Conservation (phyloP, 2,329 filamentous ascomycete species). For the Fusarium transvaalense region DNA sequence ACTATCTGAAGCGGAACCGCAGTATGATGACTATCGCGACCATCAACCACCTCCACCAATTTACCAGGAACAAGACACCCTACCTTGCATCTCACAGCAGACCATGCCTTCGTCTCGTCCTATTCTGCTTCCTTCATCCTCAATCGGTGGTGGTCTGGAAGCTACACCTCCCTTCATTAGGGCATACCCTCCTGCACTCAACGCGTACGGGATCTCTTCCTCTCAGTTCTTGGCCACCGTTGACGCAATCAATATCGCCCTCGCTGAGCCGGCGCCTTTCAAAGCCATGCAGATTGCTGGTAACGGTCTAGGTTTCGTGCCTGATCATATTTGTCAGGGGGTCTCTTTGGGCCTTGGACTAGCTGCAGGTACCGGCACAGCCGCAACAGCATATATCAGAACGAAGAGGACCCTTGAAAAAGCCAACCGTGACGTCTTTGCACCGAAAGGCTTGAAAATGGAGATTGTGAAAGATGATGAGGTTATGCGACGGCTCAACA, state of each 20-base stretch:
- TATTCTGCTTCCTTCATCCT: conserved; percentile 17
- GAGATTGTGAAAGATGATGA: conserved; percentile 19
- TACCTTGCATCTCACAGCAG: background rate
- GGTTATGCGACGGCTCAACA: conserved; percentile 11
- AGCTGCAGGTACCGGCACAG: conserved; percentile 15
- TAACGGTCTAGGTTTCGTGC: conserved; percentile 15
- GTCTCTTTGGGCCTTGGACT: conserved; percentile 10
- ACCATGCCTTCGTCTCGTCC: background rate
- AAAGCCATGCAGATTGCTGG: conserved; percentile 14
- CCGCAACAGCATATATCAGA: conserved; percentile 18
- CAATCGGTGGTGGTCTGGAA: conserved; percentile 7
- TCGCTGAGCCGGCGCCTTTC: conserved; percentile 9
- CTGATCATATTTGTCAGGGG: conserved; percentile 12
- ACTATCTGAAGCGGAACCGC: background rate
- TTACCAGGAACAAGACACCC: background rate
- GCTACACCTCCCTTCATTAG: conserved; percentile 18
- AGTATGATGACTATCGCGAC: background rate
- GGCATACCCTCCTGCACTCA: conserved; percentile 19
- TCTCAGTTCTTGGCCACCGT: conserved; percentile 1
- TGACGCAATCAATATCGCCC: conserved; percentile 6
- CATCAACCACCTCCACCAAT: background rate
- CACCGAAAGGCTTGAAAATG: conserved; percentile 9
- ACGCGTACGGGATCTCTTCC: conserved; percentile 2
- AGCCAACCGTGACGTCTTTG: conserved; percentile 1
- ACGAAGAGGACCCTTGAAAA: conserved; percentile 9